Conservation (phyloP, 441 rosid species). For the Syzygium syzygioides region DNA sequence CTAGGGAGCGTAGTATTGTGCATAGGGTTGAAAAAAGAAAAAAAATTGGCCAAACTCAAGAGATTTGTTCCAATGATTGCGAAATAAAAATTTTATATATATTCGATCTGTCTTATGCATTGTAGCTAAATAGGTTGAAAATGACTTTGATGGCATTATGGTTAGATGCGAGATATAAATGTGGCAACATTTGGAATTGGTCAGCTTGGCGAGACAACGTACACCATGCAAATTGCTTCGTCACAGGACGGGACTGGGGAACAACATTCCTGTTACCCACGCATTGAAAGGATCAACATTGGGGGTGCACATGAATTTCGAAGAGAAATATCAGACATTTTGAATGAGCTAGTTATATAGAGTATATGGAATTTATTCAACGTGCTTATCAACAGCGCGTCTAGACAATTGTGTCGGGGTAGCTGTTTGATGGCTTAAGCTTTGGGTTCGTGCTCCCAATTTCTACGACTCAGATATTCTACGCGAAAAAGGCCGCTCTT, state of each 20-base stretch:
- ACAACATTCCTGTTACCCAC: background rate
- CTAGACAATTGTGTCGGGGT: background rate
- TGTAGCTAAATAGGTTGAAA: background rate
- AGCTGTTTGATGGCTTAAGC: background rate
- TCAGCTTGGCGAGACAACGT: background rate
- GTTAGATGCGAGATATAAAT: background rate
- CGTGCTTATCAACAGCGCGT: background rate
- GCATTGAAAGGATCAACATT: background rate
- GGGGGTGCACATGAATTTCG: background rate
- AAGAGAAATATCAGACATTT: background rate
- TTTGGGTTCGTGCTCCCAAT: background rate
- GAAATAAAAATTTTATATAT: background rate
- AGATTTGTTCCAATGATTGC: background rate
- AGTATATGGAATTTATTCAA: background rate
- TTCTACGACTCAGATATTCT: background rate
- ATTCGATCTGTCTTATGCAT: background rate
- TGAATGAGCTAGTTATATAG: background rate
- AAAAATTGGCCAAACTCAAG: background rate
- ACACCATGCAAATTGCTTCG: background rate
- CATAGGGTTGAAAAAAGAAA: background rate
- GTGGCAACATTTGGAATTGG: background rate
- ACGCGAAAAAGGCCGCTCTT: fast-evolving
- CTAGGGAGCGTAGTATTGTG: background rate
- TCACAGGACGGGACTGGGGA: background rate
- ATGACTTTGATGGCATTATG: background rate